Base-by-base conservation (phyloP, 73 alveolate genomes). In the Loxodes magnus region DNA sequence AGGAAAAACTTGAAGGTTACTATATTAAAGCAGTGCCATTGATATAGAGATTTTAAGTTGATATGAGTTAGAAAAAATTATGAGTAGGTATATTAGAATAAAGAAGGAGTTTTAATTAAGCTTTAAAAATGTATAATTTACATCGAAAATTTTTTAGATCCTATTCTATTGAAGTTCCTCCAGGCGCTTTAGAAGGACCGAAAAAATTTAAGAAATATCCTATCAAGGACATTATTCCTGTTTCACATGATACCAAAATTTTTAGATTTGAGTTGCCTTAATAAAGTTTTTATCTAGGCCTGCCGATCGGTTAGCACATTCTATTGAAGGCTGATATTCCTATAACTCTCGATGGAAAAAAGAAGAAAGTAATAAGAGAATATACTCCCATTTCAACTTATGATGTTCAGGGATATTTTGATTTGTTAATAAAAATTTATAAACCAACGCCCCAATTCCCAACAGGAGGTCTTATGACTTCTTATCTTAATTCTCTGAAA, bases 261-360 rank as follows among this genome's bases (percentile, higher is more conserved):
- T 70, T 62, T 71, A 56, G 83, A 31, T 75, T 75, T 51, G 61
- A 60, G 4, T 62, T 69, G 61, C 79, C 83, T 2, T 65, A 68
- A 10, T 55, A 56, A 9, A 74, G 63, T 27, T 35, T 38, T 58
- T 26, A 48, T 6, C 65, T 75, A 24, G 90, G 90, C 4, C 75
- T 75, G 3, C 90, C 90, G 2, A 37, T 75, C 5, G 79, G 90
- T 3, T 49, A 73, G 35, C 90, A 75, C 36, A 74, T 75, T 3
- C 12, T 75, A 30, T 75, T 75, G 67, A 37, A 59, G n/a, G 79
- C 80, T 0, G 38, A 22, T 3, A 64, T 69, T 19, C 64, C 73
- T 14, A 69, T 74, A 4, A 58, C 63, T 26, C 74, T 48, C 4
- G 51, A 59, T n/a, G 75, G 74, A 7, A 52, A 68, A 21, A 83